phyloP scores from a whole-genome alignment of 1,284 basidiomycete species.

The Rhodotorula sp. region DNA sequence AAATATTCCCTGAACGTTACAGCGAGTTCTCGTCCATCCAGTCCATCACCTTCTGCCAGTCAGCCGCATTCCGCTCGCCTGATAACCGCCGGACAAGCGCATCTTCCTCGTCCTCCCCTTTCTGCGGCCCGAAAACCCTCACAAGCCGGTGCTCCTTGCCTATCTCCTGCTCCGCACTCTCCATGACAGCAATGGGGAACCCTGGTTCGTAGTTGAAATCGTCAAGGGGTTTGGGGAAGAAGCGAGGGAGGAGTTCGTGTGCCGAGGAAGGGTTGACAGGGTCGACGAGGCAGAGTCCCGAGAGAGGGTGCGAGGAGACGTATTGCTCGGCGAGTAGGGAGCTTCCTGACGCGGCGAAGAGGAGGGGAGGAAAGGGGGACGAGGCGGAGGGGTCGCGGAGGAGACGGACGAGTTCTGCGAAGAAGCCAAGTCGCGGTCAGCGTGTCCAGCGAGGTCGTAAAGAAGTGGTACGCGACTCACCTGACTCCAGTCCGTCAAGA shows the following conservation, averaged over 20 bases:
- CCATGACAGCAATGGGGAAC: constrained; percentile 26
- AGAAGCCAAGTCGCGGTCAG: too few species aligned
- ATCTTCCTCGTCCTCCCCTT: constrained; percentile 16
- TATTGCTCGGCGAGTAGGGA: constrained; percentile 32
- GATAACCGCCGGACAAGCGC: constrained; percentile 3
- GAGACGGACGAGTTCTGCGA: constrained; percentile 23
- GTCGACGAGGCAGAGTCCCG: constrained; percentile 24
- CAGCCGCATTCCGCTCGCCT: not conserved
- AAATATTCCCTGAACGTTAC: not conserved
- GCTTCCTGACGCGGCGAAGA: constrained; percentile 13
- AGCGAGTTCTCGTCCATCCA: constrained; percentile 39
- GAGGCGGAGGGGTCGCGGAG: constrained; percentile 5
- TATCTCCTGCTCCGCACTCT: too few species aligned
- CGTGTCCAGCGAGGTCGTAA: not conserved
- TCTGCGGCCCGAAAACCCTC: constrained; percentile 4
- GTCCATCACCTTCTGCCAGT: constrained; percentile 18
- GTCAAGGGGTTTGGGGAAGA: constrained; percentile 4
- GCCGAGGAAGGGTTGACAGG: not conserved
- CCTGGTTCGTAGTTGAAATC: constrained; percentile 35
- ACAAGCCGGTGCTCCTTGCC: constrained; percentile 10
- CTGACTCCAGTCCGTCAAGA: constrained; percentile 17
- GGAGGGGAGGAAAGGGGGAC: constrained; percentile 31
- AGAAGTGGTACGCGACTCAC: not conserved
- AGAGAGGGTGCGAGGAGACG: constrained; percentile 34
- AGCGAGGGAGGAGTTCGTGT: not conserved